Conservation (phyloP, 352 stramenopile species). For the Detonula confervacea region DNA sequence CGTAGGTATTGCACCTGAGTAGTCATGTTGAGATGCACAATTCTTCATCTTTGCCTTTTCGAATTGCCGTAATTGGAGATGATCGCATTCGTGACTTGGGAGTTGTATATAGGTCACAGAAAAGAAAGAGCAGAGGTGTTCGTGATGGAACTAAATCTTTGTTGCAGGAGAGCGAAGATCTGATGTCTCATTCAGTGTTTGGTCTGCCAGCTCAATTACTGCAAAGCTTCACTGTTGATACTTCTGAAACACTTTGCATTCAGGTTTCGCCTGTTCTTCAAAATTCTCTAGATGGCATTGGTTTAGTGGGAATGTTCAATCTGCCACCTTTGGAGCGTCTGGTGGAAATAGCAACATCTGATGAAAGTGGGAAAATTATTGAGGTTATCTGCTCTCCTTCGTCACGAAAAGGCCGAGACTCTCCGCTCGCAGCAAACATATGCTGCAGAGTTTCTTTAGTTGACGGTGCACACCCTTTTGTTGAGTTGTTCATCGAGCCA, state of each 20-base stretch:
- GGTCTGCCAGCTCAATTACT: conserved; percentile 62
- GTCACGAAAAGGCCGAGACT: conserved; percentile 21
- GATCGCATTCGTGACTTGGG: conserved; percentile 60
- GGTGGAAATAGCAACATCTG: conserved; percentile 57
- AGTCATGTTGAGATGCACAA: conserved; percentile 81
- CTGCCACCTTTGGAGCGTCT: conserved; percentile 55
- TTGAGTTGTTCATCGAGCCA: conserved; percentile 79
- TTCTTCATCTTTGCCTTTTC: conserved; percentile 61
- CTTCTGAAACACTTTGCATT: conserved; percentile 56
- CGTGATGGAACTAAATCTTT: conserved; percentile 37
- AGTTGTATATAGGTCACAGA: conserved; percentile 43
- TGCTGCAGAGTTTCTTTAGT: conserved; percentile 67
- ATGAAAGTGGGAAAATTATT: conserved; percentile 46
- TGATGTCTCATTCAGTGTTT: conserved; percentile 67
- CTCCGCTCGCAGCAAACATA: conserved; percentile 55
- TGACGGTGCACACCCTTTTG: conserved; percentile 61
- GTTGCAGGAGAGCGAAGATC: conserved; percentile 56
- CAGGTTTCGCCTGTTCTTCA: conserved; percentile 61
- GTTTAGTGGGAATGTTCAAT: conserved; percentile 61
- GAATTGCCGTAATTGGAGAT: conserved; percentile 59
- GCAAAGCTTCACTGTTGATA: conserved; percentile 49
- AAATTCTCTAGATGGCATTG: conserved; percentile 11
- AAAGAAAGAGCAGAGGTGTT: conserved; percentile 30
- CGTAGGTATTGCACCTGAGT: conserved; percentile 77
- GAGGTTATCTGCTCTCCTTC: conserved; percentile 56